Evolutionary conservation across 2,329 filamentous ascomycete genomes (phyloP).

Genomic region (Aspergillus novoparasiticus): DNA sequence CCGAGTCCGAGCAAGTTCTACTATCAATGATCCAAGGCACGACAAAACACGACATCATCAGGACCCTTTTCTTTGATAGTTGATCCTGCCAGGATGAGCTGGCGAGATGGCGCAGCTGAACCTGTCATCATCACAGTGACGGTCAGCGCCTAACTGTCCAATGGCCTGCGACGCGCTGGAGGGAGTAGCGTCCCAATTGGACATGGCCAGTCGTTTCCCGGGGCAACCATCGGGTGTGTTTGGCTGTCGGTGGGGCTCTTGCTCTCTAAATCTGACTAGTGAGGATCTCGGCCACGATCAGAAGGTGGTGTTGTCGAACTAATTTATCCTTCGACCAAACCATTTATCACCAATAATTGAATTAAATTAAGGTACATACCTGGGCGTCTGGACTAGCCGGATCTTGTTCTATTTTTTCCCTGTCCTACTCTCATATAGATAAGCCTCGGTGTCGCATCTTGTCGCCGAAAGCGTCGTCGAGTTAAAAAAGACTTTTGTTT

Average conservation of each 20-base stretch:
- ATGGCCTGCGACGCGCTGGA: neutral
- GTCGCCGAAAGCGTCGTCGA: constrained; percentile 5
- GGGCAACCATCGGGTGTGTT: constrained; percentile 27
- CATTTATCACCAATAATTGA: constrained; percentile 11
- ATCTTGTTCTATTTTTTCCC: constrained; percentile 13
- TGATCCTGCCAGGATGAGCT: neutral
- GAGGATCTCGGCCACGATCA: constrained; percentile 19
- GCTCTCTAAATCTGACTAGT: constrained; percentile 13
- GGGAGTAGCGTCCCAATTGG: neutral
- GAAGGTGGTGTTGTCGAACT: constrained; percentile 10
- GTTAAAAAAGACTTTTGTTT: neutral
- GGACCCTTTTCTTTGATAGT: neutral
- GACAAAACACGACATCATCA: neutral
- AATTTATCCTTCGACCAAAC: constrained; percentile 6
- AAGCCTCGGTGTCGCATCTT: constrained; percentile 8
- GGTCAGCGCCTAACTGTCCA: constrained; percentile 3
- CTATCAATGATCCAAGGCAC: neutral
- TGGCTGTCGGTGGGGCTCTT: constrained; percentile 23
- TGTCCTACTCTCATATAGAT: constrained; percentile 10
- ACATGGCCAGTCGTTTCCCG: constrained; percentile 8
- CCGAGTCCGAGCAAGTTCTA: no score
- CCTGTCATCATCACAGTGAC: constrained; percentile 7
- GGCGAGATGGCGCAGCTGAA: constrained; percentile 11
- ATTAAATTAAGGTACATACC: constrained; percentile 8
- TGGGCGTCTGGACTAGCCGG: constrained; percentile 1